Percentiles rank a stretch among this genome's conserved stretches.
Conservation (phyloP, 2,329 filamentous ascomycete species). For the Aphanocladium album region DNA sequence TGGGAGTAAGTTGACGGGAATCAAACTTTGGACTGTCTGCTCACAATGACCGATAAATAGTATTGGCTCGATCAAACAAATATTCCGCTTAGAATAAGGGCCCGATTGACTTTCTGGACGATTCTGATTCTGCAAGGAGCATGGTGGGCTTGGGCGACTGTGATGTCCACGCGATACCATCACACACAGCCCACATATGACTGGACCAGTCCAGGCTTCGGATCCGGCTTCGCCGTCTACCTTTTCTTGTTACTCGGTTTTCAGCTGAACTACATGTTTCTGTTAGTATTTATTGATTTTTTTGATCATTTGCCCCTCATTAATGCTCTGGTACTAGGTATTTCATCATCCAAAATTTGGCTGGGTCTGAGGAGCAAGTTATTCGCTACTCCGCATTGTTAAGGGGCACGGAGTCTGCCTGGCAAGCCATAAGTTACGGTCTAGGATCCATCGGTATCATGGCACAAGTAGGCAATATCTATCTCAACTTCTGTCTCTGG, state of each 20-base stretch:
- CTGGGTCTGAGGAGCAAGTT: slow-evolving; percentile 56
- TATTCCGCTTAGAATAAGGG: slow-evolving; percentile 48
- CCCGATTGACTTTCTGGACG: slow-evolving; percentile 48
- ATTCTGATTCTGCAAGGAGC: slow-evolving; percentile 57
- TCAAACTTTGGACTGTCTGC: not conserved
- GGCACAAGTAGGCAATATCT: slow-evolving; percentile 60
- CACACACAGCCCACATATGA: slow-evolving; percentile 56
- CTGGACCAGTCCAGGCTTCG: slow-evolving; percentile 60
- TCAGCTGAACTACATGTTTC: slow-evolving; percentile 68
- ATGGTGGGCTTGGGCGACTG: slow-evolving; percentile 68
- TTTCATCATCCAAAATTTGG: slow-evolving; percentile 64
- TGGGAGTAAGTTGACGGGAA: slow-evolving; percentile 43
- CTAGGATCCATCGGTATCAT: slow-evolving; percentile 57
- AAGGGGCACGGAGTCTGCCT: slow-evolving; percentile 65
- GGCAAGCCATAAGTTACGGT: slow-evolving; percentile 69
- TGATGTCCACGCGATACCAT: slow-evolving; percentile 58
- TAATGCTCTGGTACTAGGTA: slow-evolving; percentile 40
- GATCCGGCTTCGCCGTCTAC: slow-evolving; percentile 61
- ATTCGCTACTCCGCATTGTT: slow-evolving; percentile 64
- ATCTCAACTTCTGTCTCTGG: slow-evolving; percentile 68
- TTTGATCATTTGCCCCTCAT: not conserved
- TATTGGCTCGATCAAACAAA: slow-evolving; percentile 54
- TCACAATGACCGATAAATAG: slow-evolving; percentile 23
- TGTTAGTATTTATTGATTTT: slow-evolving; percentile 37
- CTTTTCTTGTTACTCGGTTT: slow-evolving; percentile 63